phyloP scores from a whole-genome alignment of 345 rosid species.

The Theobroma cacao region DNA sequence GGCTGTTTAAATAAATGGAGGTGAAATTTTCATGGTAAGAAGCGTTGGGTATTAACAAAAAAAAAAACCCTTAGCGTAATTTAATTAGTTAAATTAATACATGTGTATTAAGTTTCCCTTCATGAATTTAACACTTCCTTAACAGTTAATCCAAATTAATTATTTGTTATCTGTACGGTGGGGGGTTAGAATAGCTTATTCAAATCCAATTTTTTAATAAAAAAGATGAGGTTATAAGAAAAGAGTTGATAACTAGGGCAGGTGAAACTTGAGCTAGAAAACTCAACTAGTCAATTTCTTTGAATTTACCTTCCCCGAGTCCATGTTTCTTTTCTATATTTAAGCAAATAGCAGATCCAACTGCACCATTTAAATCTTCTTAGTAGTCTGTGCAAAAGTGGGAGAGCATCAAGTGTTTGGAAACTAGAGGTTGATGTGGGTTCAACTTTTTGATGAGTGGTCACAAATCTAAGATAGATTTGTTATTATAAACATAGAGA shows the following conservation, averaged over 20 bases:
- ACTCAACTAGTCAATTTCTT: background rate
- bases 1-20: background rate
- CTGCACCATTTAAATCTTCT: background rate
- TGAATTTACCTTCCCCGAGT: background rate
- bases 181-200: too few relatives aligned
- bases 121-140: background rate
- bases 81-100: background rate
- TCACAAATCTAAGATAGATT: too few relatives aligned
- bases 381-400: background rate
- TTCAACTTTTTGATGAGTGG: background rate
- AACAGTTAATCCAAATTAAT: background rate
- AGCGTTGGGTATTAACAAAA: too few relatives aligned
- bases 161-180: too few relatives aligned
- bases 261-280: constrained; percentile 2
- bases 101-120: background rate
- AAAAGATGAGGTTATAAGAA: background rate
- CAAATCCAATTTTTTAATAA: background rate
- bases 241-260: background rate
- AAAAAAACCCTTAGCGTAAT: background rate
- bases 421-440: background rate
- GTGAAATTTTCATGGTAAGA: background rate
- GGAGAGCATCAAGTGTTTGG: background rate
- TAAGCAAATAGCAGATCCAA: background rate
- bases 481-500: too few relatives aligned
- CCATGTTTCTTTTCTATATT: background rate